A percentile compares a stretch with the other conserved stretches of the same genome.
phyloP scores from a whole-genome alignment of 768 basidiomycete genomes.

The Lentinula aciculospora region DNA sequence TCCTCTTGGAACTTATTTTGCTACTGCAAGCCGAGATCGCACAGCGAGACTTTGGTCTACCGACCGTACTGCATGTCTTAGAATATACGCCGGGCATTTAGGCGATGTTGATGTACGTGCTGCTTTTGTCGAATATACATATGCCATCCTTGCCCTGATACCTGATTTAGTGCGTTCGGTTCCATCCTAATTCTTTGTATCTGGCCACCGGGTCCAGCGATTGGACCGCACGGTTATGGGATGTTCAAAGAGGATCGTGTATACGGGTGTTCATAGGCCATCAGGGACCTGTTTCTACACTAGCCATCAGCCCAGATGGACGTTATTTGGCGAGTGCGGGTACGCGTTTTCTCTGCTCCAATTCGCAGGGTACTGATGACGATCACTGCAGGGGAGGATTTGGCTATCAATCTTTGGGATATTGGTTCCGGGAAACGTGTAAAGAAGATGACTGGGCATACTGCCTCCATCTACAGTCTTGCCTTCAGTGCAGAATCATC shows the following conservation, averaged over 20 bases:
- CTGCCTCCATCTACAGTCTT: slow-evolving; percentile 82
- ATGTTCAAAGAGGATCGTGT: slow-evolving; percentile 92
- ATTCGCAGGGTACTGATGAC: background rate
- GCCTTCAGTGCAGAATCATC: slow-evolving; percentile 91
- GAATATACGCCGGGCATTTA: slow-evolving; percentile 93
- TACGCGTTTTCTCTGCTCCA: slow-evolving; percentile 22
- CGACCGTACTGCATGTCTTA: slow-evolving; percentile 77
- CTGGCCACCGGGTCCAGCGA: slow-evolving; percentile 96
- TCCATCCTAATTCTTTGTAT: slow-evolving; percentile 97
- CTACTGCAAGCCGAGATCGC: slow-evolving; percentile 88
- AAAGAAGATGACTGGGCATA: slow-evolving; percentile 96
- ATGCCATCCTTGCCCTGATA: background rate
- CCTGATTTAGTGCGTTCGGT: slow-evolving; percentile 71
- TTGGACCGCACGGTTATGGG: slow-evolving; percentile 95
- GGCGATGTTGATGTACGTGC: slow-evolving; percentile 94
- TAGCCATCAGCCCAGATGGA: slow-evolving; percentile 92
- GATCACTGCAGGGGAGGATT: slow-evolving; percentile 63
- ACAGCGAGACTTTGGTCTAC: slow-evolving; percentile 97
- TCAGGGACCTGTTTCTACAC: slow-evolving; percentile 77
- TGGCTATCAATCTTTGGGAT: slow-evolving; percentile 95
- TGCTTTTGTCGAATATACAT: background rate
- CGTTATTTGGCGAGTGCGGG: slow-evolving; percentile 90
- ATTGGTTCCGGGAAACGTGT: slow-evolving; percentile 89
- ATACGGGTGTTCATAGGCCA: slow-evolving; percentile 96
- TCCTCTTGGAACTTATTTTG: slow-evolving; percentile 97